Base-by-base conservation (phyloP, 75 land plant species). In the Picea sitchensis region DNA sequence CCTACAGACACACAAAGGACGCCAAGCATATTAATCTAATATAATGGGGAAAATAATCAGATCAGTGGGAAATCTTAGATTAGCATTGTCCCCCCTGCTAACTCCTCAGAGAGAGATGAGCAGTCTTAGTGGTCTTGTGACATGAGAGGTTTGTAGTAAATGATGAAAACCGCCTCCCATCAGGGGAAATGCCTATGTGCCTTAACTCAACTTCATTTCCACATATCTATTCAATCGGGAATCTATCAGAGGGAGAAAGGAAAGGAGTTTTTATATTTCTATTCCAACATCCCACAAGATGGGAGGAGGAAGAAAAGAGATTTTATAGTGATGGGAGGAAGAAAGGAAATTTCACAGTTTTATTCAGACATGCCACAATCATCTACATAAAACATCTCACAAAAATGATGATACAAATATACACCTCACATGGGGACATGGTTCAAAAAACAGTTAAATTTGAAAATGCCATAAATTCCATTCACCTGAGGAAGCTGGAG, bases 401-500 rank as follows among this genome's bases (percentile, higher is more conserved):
- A 41, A 41, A 3, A 41, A 26, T 26, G 3, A 41, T 4, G 44
- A 41, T 3, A 41, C 44, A 41, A 41, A 67, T 67, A n/a, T 61
- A 61, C 63, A 21, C 63, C 23, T 68, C 6, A 26, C 8, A 14
- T 67, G 31, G 14, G 62, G 62, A 17, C 17, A 20, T 30, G 77
- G 11, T 76, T 14, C 34, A 54, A 21, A 59, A 31, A 3, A 20
- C 15, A 4, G 18, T 57, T 41, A 64, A 54, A 76, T 62, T 62
- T 51, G 13, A 51, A 54, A 36, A 14, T 34, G 14, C 26, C 34
- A 63, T 47, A 73, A 62, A 80, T 61, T 44, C 4, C 69, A 69
- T 34, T 62, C 80, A 79, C 85, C 77, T 65, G 79, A 81, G 58
- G 94, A 85, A 38, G 85, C 87, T 64, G 89, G 84, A 83, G 95